These are phyloP conservation scores for Mucor indicus DNA, from an alignment of 371 early-diverging fungal species.

Conservation along the genomic window DNA sequence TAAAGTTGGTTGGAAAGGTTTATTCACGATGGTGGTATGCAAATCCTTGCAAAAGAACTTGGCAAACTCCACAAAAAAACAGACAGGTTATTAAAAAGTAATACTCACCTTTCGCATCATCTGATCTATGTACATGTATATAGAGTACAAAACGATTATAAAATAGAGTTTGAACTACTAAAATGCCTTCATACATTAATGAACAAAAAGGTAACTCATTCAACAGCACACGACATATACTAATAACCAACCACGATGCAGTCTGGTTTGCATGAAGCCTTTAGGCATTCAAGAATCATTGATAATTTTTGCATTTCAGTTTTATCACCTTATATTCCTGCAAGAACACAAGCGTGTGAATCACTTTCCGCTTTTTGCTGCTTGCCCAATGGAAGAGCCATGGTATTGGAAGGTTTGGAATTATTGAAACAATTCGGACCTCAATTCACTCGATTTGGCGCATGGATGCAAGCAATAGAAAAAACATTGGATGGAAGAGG, in stretches of 20 bases:
- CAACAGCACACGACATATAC: no score
- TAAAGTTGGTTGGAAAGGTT: conserved; percentile 57
- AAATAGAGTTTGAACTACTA: conserved; percentile 78
- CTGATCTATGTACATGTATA: no score
- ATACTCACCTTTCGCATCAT: no score
- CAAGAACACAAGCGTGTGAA: conserved; percentile 75
- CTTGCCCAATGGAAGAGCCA: conserved; percentile 51
- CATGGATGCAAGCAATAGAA: conserved; percentile 71
- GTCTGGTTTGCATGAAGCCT: conserved; percentile 43
- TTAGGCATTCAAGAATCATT: conserved; percentile 56
- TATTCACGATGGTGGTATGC: conserved; percentile 67
- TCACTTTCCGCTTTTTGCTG: conserved; percentile 79
- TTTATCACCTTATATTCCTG: conserved; percentile 73
- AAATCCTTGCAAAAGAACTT: conserved; percentile 61
- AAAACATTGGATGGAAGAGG: conserved; percentile 75
- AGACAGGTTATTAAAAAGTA: conserved; percentile 25
- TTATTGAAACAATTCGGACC: conserved; percentile 43
- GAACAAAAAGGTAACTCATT: conserved; percentile 58
- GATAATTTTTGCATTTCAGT: conserved; percentile 70
- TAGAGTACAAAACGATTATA: conserved; percentile 64
- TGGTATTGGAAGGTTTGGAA: conserved; percentile 45
- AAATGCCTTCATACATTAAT: conserved; percentile 75
- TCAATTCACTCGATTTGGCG: conserved; percentile 61
- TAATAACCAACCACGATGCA: no score
- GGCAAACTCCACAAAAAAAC: conserved; percentile 47